Base-by-base conservation (phyloP, 106 monocot genomes). In the Acorus gramineus region DNA sequence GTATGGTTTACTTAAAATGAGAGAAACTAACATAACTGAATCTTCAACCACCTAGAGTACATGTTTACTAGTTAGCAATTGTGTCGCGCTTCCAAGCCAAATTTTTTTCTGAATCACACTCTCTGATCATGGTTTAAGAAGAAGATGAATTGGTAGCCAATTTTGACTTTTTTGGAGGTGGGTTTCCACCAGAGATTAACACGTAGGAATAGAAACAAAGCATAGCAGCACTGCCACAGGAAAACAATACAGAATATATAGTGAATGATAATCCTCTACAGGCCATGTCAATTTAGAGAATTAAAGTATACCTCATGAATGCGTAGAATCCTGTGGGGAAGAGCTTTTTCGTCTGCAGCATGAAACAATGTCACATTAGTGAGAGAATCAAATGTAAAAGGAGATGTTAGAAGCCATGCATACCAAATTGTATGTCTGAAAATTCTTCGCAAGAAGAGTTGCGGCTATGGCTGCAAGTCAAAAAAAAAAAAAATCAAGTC, bases 151-250 rank as follows among this genome's bases (percentile, higher is more conserved):
- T 28, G 28, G 28, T 28, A 28, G 28, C 28, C 28, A 28, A 28
- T 28, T 28, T 28, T 1, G 28, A 28, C 28, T 28, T 28, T 28
- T 28, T 28, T 28, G 86, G 83, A 48, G 82, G 86, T 50, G 86
- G 86, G 53, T 87, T 87, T 54, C 86, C 86, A 61, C 86, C 86
- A 14, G 79, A 63, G n/a, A 82, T 44, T 59, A 83, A 6, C 59
- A 87, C 83, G 56, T 87, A 87, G 1, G 74, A 61, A 53, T 87
- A 87, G 62, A 87, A 87, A 48, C 76, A 78, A 66, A 83, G 46
- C 86, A 82, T 83, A 53, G 77, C 73, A 55, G 73, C 74, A 68
- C 86, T 86, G 82, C 42, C 44, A 56, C 46, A 4, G 11, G 53
- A 7, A 50, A 3, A 11, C 64, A 13, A 64, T 28, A 28, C 28